Percentiles rank a stretch among this genome's conserved stretches.
These are phyloP conservation scores for Miamiensis avidus DNA, from an alignment of 169 alveolate species.

Conservation along the genomic window DNA sequence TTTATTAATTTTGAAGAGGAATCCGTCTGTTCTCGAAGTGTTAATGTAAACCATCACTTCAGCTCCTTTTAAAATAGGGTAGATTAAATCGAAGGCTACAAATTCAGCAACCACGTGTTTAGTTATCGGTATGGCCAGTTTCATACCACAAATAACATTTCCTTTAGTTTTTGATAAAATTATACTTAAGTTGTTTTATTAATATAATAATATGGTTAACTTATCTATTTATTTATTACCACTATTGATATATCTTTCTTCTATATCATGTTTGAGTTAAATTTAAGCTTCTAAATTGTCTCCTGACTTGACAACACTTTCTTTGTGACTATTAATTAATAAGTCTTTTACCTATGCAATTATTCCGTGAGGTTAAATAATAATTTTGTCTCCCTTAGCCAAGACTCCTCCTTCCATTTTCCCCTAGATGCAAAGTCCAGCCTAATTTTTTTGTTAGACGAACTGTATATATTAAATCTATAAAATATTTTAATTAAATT, in stretches of 20 bases:
- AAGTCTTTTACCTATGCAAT: conserved; percentile 49
- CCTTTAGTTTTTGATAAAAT: conserved; percentile 49
- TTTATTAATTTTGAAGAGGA: conserved; percentile 51
- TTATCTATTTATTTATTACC: background rate
- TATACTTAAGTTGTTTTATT: background rate
- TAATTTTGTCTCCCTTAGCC: conserved; percentile 38
- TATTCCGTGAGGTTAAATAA: conserved; percentile 53
- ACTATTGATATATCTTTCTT: conserved; percentile 36
- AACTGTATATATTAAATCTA: conserved; percentile 33
- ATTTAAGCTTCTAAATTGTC: conserved; percentile 49
- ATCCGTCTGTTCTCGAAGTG: conserved; percentile 54
- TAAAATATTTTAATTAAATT: background rate
- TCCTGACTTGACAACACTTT: conserved; percentile 51
- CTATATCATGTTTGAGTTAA: conserved; percentile 36
- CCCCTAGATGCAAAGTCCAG: conserved; percentile 52
- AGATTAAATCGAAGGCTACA: conserved; percentile 58
- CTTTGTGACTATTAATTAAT: conserved; percentile 34
- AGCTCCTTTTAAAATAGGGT: conserved; percentile 72
- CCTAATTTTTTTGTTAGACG: conserved; percentile 16
- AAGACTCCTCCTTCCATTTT: conserved; percentile 69
- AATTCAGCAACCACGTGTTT: conserved; percentile 59
- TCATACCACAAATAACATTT: conserved; percentile 61
- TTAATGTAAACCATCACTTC: conserved; percentile 62
- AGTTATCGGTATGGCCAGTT: conserved; percentile 61
- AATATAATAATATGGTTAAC: no score